Conservation (phyloP, 441 rosid genomes). For the Bruguiera hainesii region DNA sequence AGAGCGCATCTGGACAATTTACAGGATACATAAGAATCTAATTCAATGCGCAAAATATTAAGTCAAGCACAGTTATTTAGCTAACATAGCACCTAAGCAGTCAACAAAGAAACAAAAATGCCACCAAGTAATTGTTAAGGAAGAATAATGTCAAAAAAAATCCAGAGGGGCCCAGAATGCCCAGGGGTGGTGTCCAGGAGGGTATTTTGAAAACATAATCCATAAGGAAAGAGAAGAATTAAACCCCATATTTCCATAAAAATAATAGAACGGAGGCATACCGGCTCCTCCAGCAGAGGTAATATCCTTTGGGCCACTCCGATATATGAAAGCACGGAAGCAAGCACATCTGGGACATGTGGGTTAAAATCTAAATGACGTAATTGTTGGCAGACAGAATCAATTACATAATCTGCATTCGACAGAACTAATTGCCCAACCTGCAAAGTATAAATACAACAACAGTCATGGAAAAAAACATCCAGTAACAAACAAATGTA, state of each 20-base stretch:
- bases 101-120: background rate
- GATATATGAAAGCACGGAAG: conserved; percentile 91
- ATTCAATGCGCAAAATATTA: background rate
- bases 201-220: too few relatives aligned
- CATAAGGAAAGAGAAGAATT: background rate
- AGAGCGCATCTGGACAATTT: conserved; percentile 66
- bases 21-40: conserved; percentile 14
- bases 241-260: background rate
- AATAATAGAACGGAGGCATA: conserved; percentile 22
- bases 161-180: background rate
- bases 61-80: background rate
- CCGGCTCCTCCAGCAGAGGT: conserved; percentile 95
- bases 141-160: background rate
- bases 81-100: background rate
- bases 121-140: background rate
- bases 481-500: conserved; percentile 10
- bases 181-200: too few relatives aligned
- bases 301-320: conserved; percentile 80
- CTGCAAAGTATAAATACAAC: conserved; percentile 37
- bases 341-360: conserved; percentile 88
- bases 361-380: conserved; percentile 93
- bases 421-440: conserved; percentile 86
- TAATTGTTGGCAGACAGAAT: conserved; percentile 85
- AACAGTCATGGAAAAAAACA: conserved; percentile 8
- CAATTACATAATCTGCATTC: conserved; percentile 89